Evolutionary conservation across 1,284 basidiomycete species (phyloP), one percentile per base, ranked within the genome.

Genomic region (Cryptococcus depauperatus): DNA sequence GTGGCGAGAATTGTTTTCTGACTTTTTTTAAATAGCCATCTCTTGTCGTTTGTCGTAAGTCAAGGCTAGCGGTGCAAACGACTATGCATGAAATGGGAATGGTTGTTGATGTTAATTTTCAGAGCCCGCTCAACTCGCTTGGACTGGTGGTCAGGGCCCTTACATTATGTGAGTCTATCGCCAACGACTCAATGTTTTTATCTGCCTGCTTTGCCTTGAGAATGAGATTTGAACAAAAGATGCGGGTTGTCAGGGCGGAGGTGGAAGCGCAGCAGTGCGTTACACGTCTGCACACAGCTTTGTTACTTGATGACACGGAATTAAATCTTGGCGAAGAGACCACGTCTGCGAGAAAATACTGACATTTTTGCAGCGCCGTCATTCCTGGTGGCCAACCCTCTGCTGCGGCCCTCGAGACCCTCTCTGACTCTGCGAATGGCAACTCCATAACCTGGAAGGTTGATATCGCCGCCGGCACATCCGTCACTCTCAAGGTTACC

Each of bases 371-470:
- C 51, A 62, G 60, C 37, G 51, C 77, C 32, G 60, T 84, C 52
- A 67, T 85, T 49, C 84, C 84, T 44, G 82, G 83, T 79, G 80
- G 79, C 38, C 78, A 85, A 57, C 57, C 76, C 3, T 47, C 67
- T n/a, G 80, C 77, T 5, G 26, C 75, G 38, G 69, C 83, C 23
- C 80, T 85, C 61, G 56, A 76, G 70, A 58, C 35, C 32, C 44
- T 64, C 44, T 46, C 41, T 38, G 34, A 37, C 29, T 18, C 22
- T 22, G 43, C 50, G 18, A 32, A 29, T 16, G 76, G 71, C 3
- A 79, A 66, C 23, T 65, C 59, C 34, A 59, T 73, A 57, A 83
- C 82, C 11, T 88, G 84, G 84, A 68, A 35, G 14, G 80, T 79
- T 41, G 75, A 84, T 63, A 58, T 85, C 21, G 54, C 64, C 2